Evolutionary conservation across 257 asterid genomes (phyloP).

Genomic region (Handroanthus guayacan): DNA sequence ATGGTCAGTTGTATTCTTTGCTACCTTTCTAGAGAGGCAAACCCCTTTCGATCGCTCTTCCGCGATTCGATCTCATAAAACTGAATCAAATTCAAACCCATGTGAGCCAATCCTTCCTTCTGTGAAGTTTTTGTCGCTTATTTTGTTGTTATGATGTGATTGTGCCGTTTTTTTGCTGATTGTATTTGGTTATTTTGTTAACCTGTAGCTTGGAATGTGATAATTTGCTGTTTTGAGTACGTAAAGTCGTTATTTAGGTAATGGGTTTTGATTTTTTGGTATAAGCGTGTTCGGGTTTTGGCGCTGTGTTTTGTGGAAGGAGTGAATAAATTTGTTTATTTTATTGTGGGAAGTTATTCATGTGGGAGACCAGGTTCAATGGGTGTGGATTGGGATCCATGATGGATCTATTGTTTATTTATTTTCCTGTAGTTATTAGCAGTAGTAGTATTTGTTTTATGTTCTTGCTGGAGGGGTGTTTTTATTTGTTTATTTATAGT

Average conservation of each 20-base stretch:
- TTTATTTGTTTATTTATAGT: slow-evolving; percentile 47
- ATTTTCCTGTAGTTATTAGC: slow-evolving; percentile 33
- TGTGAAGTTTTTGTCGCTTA: slow-evolving; percentile 1
- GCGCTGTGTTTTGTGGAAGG: slow-evolving; percentile 21
- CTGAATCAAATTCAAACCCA: slow-evolving; percentile 51
- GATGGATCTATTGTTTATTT: slow-evolving; percentile 68
- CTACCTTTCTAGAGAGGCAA: slow-evolving; percentile 48
- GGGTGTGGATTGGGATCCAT: slow-evolving; percentile 89
- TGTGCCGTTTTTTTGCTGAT: slow-evolving; percentile 20
- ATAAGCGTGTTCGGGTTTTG: slow-evolving; percentile 35
- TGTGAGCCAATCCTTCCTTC: slow-evolving; percentile 60
- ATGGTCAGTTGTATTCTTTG: slow-evolving; percentile 50
- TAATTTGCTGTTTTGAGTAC: slow-evolving; percentile 41
- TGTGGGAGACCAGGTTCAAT: slow-evolving; percentile 72
- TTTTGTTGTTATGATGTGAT: slow-evolving; percentile 35
- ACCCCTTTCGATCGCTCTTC: slow-evolving; percentile 49
- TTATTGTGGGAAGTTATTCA: slow-evolving; percentile 41
- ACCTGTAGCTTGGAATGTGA: slow-evolving; percentile 33
- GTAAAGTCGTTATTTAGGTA: slow-evolving; percentile 50
- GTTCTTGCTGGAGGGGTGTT: slow-evolving; percentile 49
- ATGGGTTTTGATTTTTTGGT: slow-evolving; percentile 49
- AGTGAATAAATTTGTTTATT: slow-evolving; percentile 8
- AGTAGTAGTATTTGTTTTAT: slow-evolving; percentile 45
- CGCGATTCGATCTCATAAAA: slow-evolving; percentile 43
- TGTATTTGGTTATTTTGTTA: not conserved